Conservation (phyloP, 139 green algal species). For the Gonium pectorale region DNA sequence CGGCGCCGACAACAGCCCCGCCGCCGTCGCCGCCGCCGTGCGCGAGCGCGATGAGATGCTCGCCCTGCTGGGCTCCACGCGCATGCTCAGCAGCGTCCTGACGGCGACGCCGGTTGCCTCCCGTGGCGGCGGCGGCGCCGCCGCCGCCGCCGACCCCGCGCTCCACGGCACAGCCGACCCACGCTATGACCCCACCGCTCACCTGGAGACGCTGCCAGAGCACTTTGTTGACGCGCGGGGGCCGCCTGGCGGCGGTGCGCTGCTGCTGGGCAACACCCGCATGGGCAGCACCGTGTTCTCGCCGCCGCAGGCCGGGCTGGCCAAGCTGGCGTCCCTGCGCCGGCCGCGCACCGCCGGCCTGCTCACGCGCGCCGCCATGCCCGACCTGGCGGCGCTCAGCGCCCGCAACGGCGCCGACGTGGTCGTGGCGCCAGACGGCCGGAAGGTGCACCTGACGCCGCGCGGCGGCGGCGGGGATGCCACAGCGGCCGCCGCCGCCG, state of each 20-base stretch:
- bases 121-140: neutral
- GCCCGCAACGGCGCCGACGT: neutral
- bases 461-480: no score
- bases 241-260: no score
- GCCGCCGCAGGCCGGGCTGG: neutral
- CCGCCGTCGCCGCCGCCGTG: neutral
- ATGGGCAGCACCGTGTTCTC: constrained; percentile 43
- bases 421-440: constrained; percentile 15
- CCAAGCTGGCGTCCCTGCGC: neutral
- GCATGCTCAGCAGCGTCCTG: constrained; percentile 39
- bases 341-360: neutral
- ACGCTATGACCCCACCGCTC: neutral
- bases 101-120: constrained; percentile 6
- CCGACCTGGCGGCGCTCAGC: neutral
- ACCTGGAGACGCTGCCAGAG: constrained; percentile 18
- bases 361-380: neutral
- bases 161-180: neutral
- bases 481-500: neutral
- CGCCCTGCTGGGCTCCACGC: constrained; percentile 12
- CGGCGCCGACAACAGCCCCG: neutral
- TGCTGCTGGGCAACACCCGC: constrained; percentile 10
- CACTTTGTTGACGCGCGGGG: no score
- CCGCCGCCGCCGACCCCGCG: neutral
- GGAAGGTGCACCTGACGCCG: neutral
- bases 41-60: constrained; percentile 23